These are phyloP conservation scores for Yamadazyma endophytica DNA, from an alignment of 805 yeast genomes.

Conservation along the genomic window DNA sequence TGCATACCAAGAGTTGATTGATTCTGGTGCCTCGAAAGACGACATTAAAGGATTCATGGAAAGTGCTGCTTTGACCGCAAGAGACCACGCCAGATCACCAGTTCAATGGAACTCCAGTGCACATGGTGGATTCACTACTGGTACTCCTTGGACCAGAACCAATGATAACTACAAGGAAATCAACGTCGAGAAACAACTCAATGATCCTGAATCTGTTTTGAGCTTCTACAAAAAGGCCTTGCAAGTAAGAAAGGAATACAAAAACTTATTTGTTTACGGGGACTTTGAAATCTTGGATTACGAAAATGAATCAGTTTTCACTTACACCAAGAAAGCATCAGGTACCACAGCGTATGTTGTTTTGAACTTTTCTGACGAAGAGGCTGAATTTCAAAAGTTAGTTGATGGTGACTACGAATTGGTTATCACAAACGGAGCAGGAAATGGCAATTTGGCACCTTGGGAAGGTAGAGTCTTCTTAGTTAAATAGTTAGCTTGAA, in stretches of 20 bases:
- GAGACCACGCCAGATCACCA: constrained; percentile 56
- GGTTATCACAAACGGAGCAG: constrained; percentile 24
- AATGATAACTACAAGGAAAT: constrained; percentile 47
- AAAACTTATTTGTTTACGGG: constrained; percentile 45
- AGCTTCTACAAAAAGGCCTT: constrained; percentile 44
- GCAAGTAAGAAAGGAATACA: constrained; percentile 39
- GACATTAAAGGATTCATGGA: constrained; percentile 27
- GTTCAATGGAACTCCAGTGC: constrained; percentile 48
- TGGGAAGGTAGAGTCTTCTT: constrained; percentile 42
- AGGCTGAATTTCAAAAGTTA: constrained; percentile 23
- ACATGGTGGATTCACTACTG: constrained; percentile 46
- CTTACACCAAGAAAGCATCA: constrained; percentile 35
- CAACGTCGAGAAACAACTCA: constrained; percentile 44
- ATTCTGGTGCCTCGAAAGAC: constrained; percentile 15
- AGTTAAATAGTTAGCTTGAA: too few species aligned
- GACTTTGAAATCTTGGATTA: constrained; percentile 40
- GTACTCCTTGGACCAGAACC: constrained; percentile 50
- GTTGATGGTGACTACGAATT: constrained; percentile 25
- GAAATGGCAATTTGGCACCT: constrained; percentile 27
- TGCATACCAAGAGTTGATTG: constrained; percentile 26
- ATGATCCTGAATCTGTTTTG: constrained; percentile 44
- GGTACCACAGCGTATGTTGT: constrained; percentile 31
- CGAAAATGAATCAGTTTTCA: constrained; percentile 38
- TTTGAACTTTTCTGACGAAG: constrained; percentile 38
- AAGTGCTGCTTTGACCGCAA: constrained; percentile 33